These are phyloP conservation scores for Berberis thunbergii DNA, from an alignment of 164 flowering plant species.

Conservation along the genomic window DNA sequence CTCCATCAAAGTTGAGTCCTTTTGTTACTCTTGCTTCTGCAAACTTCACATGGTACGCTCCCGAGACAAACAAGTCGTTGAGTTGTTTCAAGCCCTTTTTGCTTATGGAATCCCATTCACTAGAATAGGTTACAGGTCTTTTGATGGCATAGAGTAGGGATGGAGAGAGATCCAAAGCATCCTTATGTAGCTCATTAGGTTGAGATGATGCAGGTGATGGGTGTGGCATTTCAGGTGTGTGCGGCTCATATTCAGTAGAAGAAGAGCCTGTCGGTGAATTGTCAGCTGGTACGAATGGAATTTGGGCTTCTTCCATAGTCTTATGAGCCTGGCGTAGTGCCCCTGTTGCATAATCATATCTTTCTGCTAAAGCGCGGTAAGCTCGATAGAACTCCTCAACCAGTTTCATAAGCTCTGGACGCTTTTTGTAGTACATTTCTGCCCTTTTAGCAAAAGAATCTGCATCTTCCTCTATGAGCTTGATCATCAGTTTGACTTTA, in stretches of 20 bases:
- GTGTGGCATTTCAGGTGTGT: slow-evolving; percentile 43
- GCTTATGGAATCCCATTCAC: slow-evolving; percentile 25
- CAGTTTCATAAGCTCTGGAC: slow-evolving; percentile 93
- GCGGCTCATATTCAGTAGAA: slow-evolving; percentile 34
- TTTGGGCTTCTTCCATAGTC: slow-evolving; percentile 73
- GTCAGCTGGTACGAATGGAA: slow-evolving; percentile 39
- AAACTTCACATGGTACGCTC: slow-evolving; percentile 15
- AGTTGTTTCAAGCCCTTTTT: slow-evolving; percentile 54
- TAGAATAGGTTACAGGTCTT: slow-evolving; percentile 41
- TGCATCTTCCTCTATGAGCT: slow-evolving; percentile 97
- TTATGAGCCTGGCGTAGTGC: slow-evolving; percentile 88
- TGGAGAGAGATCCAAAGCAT: slow-evolving; percentile 26
- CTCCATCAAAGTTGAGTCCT: slow-evolving; percentile 13
- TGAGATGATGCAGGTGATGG: slow-evolving; percentile 28
- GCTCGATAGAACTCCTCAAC: slow-evolving; percentile 94
- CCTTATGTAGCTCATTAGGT: slow-evolving; percentile 44
- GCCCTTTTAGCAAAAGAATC: slow-evolving; percentile 97
- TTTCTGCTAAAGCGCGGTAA: slow-evolving; percentile 91
- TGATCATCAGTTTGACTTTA: slow-evolving; percentile 92
- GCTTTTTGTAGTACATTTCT: slow-evolving; percentile 96
- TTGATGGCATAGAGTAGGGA: slow-evolving; percentile 25
- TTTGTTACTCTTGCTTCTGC: slow-evolving; percentile 22
- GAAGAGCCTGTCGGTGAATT: slow-evolving; percentile 43
- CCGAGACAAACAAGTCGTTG: slow-evolving; percentile 39
- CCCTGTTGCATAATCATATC: slow-evolving; percentile 85